Base-by-base conservation (phyloP, 2,329 filamentous ascomycete species). In the Penicillium sp. region DNA sequence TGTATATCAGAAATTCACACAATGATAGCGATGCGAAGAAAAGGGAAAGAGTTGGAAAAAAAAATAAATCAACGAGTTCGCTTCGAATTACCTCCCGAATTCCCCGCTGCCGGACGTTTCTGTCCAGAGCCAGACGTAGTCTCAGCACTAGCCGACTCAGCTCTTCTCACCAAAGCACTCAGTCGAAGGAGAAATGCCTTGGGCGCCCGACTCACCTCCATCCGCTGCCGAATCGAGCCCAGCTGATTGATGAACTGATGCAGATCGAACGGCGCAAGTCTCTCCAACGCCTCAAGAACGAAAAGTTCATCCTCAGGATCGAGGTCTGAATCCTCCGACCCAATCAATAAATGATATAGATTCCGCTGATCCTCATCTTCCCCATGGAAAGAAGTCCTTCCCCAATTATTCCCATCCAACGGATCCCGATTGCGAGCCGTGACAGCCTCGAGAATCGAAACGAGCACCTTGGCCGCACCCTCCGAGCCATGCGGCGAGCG, bases 291-390 rank as follows among this genome's bases (percentile, higher is more conserved):
- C 60, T 75, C 68, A 33, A 78, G 63, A 7, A 77, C 65, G 51
- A 77, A 77, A 31, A 67, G 67, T 13, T 68, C 65, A 5, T 52
- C 58, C 29, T 63, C 62, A 28, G 61, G 49, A 26, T 63, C 63
- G 21, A 62, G 60, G 37, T 70, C 64, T 46, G 58, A 54, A 24
- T 67, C 63, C 14, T 68, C 61, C 6, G 67, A 66, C 7, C 73
- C 72, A 48, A 78, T 73, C 11, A 77, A 67, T 52, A 73, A 68
- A 29, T 73, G 64, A 47, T 74, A 77, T 9, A 78, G 59, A 51
- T 78, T 78, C 55, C 74, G 73, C 48, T 76, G 69, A 53, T 75
- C 68, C 42, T 73, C 70, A 14, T 73, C 71, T 56, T 77, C 75
- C 5, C 68, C 70, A 3, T 66, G 55, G 48, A 70, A 71, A 3